A percentile compares a stretch with the other conserved stretches of the same genome.
These are phyloP conservation scores for Phaffomyces opuntiae DNA, from an alignment of 805 yeast species.

Conservation along the genomic window DNA sequence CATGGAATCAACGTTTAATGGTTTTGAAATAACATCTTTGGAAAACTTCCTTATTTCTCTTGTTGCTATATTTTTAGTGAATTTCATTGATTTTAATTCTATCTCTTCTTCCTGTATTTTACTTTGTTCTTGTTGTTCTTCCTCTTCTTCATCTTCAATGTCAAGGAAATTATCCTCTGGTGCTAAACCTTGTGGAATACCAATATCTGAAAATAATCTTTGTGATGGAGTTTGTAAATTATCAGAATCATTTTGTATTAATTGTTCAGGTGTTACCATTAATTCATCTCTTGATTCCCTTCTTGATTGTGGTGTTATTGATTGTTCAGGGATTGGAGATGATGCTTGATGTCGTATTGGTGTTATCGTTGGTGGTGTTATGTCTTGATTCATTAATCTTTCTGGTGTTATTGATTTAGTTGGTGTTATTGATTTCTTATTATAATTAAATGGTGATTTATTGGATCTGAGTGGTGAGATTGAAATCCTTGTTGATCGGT, in stretches of 20 bases:
- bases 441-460: background rate
- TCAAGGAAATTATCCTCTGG: conserved; percentile 9
- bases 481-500: too few relatives aligned
- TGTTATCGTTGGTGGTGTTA: too few relatives aligned
- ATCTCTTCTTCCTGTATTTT: background rate
- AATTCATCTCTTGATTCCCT: too few relatives aligned
- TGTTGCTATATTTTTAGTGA: background rate
- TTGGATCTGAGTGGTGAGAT: background rate
- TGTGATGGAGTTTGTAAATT: background rate
- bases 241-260: too few relatives aligned
- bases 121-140: background rate
- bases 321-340: too few relatives aligned
- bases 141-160: background rate
- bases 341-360: background rate
- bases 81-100: background rate
- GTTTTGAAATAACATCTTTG: conserved; percentile 8
- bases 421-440: too few relatives aligned
- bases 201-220: conserved; percentile 16
- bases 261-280: too few relatives aligned
- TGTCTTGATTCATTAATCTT: too few relatives aligned
- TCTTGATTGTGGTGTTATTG: too few relatives aligned
- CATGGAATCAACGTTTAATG: conserved; percentile 16
- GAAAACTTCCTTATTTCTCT: conserved; percentile 7
- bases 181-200: conserved; percentile 22
- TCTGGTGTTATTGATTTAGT: too few relatives aligned